Evolutionary conservation across 1,284 basidiomycete species (phyloP), one percentile per base, ranked within the genome.

Genomic region (Fomitopsis schrenkii): DNA sequence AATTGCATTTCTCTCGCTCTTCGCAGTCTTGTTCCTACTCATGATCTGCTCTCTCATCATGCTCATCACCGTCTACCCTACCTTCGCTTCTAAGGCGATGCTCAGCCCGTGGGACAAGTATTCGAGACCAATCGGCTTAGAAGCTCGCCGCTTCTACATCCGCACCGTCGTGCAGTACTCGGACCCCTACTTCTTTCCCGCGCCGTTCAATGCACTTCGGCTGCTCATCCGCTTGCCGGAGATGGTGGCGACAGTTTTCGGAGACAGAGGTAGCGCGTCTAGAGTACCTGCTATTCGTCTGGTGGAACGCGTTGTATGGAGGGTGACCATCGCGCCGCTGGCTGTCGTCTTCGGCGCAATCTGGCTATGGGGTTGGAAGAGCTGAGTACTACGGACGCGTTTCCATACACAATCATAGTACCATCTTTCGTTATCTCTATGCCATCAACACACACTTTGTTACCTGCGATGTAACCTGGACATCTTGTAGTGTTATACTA

Each of bases 121-220:
- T 67, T 79, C 83, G 2, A 54, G 59, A 35, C 61, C 67, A 1
- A 72, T 82, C 36, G 83, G 83, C 6, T 62, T 77, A 7, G 68
- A 73, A 19, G 80, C 84, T n/a, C 80, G 83, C 33, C 72, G 71
- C 48, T 63, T 69, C 0, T 81, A 82, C 62, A 69, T 76, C n/a
- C 69, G 68, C 35, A 72, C 76, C n/a, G 75, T 81, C 9, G 58
- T 70, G 26, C 58, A 62, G 6, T 84, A 84, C 64, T 70, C 76
- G 0, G 62, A 64, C 3, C 74, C 76, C 4, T 77, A 79, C 61
- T 68, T 67, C 50, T 86, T 83, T 64, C 83, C 82, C 3, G 74
- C 81, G 5, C 84, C 83, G 0, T 76, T 86, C 69, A 85, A 83
- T 68, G 61, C 85, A 28, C 50, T 75, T 6, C 67, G 68, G n/a